phyloP scores from a whole-genome alignment of 202 grass and related monocot species.

The Bolboschoenoplectus hybrid region DNA sequence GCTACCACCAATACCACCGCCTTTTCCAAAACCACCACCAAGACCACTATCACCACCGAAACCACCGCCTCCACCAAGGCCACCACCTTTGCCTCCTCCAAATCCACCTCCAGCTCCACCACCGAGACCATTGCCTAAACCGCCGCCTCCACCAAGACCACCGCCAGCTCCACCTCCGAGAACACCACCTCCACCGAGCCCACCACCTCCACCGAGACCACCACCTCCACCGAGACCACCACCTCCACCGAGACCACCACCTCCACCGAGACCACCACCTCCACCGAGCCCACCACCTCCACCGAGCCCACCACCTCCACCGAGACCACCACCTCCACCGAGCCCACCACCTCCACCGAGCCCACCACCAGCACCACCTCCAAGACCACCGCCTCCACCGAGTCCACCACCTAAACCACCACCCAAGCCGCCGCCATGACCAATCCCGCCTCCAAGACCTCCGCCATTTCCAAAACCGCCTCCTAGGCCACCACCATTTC shows the following conservation, averaged over 20 bases:
- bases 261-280: constrained; percentile 14
- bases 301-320: constrained; percentile 27
- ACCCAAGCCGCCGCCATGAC: constrained; percentile 24
- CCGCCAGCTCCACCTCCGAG: background rate
- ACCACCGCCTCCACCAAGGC: background rate
- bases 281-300: constrained; percentile 25
- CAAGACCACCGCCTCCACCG: constrained; percentile 25
- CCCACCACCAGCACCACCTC: background rate
- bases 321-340: constrained; percentile 16
- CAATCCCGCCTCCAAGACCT: constrained; percentile 15
- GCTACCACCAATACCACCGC: background rate
- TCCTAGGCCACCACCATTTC: constrained; percentile 28
- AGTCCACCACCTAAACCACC: constrained; percentile 34
- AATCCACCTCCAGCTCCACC: background rate
- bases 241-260: constrained; percentile 12
- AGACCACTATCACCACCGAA: background rate
- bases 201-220: constrained; percentile 3
- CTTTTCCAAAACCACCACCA: constrained; percentile 19
- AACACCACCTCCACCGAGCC: constrained; percentile 10
- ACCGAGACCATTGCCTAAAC: background rate
- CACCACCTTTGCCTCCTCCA: constrained; percentile 23
- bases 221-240: background rate
- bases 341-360: constrained; percentile 11
- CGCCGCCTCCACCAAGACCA: background rate
- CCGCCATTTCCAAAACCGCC: constrained; percentile 8